These are phyloP conservation scores for Hordeum vulgare DNA, from an alignment of 176 grass and related monocot genomes.

Conservation along the genomic window DNA sequence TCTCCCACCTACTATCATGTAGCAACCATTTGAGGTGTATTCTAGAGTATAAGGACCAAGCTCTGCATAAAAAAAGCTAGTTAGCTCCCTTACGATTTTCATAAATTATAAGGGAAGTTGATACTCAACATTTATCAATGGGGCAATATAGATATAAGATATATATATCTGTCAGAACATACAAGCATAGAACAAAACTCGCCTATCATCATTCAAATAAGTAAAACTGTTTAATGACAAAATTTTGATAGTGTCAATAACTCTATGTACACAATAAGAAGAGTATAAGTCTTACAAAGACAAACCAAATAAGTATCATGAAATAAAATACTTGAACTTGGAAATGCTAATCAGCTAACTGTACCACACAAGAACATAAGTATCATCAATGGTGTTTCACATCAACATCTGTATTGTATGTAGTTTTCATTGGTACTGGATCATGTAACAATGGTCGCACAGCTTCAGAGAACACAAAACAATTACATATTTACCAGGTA, in stretches of 20 bases:
- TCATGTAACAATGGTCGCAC: not conserved
- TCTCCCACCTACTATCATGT: conserved; percentile 74
- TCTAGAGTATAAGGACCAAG: conserved; percentile 80
- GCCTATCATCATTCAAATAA: not conserved
- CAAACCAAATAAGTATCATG: not conserved
- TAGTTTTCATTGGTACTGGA: not conserved
- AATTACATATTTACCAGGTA: conserved; percentile 54
- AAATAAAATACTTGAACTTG: not conserved
- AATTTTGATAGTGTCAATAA: not conserved
- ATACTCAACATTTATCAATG: not conserved
- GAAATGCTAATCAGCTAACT: not conserved
- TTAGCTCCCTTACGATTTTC: not conserved
- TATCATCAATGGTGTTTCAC: not conserved
- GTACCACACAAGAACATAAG: not conserved
- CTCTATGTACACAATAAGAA: not conserved
- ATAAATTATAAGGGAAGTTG: not conserved
- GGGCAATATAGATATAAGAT: not conserved
- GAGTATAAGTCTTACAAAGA: not conserved
- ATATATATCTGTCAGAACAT: not conserved
- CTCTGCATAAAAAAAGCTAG: conserved; percentile 38
- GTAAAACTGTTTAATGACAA: not conserved
- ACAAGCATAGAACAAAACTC: not conserved
- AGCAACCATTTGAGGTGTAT: conserved; percentile 73
- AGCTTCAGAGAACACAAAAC: conserved; percentile 10
- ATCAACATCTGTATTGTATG: not conserved